Conservation (phyloP, 2,329 filamentous ascomycete species). For the Teratosphaeria epicoccoides region DNA sequence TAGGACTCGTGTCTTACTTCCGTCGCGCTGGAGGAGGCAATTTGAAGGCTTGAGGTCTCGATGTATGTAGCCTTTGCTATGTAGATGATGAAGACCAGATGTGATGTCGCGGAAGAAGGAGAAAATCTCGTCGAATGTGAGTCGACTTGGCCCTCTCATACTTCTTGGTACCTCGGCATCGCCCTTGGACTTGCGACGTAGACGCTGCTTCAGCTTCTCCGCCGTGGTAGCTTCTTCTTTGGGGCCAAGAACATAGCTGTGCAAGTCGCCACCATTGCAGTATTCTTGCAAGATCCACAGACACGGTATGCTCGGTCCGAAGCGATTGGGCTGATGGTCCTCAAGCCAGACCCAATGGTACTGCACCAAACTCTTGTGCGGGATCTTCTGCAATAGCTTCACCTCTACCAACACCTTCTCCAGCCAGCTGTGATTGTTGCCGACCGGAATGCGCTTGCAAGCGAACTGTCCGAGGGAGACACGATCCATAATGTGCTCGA, state of each 20-base stretch:
- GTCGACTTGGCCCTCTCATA: conserved; percentile 41
- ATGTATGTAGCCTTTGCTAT: conserved; percentile 87
- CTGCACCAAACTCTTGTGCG: conserved; percentile 88
- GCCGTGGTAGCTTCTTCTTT: conserved; percentile 55
- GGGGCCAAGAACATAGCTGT: conserved; percentile 73
- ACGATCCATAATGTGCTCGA: conserved; percentile 82
- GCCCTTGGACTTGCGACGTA: conserved; percentile 72
- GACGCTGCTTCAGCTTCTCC: conserved; percentile 78
- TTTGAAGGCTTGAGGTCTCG: conserved; percentile 94
- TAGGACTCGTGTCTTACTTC: conserved; percentile 62
- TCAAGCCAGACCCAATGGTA: conserved; percentile 98
- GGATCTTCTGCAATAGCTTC: conserved; percentile 79
- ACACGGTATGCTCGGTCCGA: conserved; percentile 84
- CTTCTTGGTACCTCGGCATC: conserved; percentile 49
- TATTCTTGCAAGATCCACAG: conserved; percentile 97
- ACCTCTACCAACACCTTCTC: conserved; percentile 93
- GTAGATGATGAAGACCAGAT: conserved; percentile 79
- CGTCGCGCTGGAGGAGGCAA: conserved; percentile 68
- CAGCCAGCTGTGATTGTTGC: conserved; percentile 88
- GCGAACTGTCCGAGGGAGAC: conserved; percentile 84
- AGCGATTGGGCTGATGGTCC: conserved; percentile 68
- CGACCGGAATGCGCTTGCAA: conserved; percentile 89
- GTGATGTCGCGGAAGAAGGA: conserved; percentile 95
- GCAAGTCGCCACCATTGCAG: conserved; percentile 85
- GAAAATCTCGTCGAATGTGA: conserved; percentile 85